Evolutionary conservation across 495 filamentous ascomycete genomes (phyloP).

Genomic region (Immersiella caudata): DNA sequence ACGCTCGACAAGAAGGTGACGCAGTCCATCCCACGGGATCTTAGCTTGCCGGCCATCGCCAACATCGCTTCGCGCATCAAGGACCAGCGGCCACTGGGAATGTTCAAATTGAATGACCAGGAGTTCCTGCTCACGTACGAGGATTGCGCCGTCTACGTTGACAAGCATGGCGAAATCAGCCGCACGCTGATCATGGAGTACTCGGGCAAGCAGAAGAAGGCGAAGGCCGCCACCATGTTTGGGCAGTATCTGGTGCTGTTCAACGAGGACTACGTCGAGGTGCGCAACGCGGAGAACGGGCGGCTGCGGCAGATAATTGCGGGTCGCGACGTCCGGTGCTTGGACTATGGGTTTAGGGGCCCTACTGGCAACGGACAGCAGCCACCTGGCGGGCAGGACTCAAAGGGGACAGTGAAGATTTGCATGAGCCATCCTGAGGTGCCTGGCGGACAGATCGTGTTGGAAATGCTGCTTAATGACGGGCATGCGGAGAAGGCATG

Average conservation of each 20-base stretch:
- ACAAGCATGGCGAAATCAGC: constrained; percentile 94
- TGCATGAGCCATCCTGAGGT: constrained; percentile 92
- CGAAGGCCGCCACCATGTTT: constrained; percentile 72
- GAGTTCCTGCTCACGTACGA: constrained; percentile 95
- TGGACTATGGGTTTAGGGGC: constrained; percentile 79
- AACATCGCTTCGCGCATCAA: constrained; percentile 80
- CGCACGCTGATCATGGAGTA: constrained; percentile 96
- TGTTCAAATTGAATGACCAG: constrained; percentile 91
- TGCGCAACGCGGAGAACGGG: constrained; percentile 95
- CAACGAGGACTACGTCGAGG: constrained; percentile 89
- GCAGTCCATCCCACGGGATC: constrained; percentile 80
- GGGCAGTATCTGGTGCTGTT: constrained; percentile 82
- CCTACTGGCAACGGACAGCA: constrained; percentile 46
- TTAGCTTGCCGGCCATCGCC: constrained; percentile 71
- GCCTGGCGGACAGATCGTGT: constrained; percentile 76
- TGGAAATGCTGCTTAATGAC: constrained; percentile 93
- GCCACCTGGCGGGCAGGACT: constrained; percentile 34
- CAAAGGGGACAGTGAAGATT: constrained; percentile 77
- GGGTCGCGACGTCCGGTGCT: constrained; percentile 79
- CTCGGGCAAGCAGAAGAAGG: constrained; percentile 84
- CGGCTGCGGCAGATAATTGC: constrained; percentile 91
- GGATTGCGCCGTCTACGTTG: constrained; percentile 95
- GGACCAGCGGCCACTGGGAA: constrained; percentile 82
- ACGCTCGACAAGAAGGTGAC: constrained; percentile 95
- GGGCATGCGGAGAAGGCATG: constrained; percentile 75